These are phyloP conservation scores for Aureobasidium zeae DNA, from an alignment of 2,329 filamentous ascomycete genomes.

Conservation along the genomic window DNA sequence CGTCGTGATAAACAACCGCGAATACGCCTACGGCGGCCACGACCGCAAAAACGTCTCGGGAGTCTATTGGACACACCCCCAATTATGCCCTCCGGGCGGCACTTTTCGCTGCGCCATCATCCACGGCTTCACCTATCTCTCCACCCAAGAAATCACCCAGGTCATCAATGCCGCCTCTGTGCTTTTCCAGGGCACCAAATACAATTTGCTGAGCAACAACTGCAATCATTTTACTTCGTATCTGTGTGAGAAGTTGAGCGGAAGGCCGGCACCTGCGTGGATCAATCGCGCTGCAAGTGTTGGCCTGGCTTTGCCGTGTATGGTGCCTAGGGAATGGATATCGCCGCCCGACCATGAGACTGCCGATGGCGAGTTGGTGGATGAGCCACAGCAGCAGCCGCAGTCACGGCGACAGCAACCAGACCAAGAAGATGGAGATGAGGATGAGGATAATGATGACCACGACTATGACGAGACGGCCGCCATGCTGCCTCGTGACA, in stretches of 20 bases:
- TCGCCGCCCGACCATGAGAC: conserved; percentile 67
- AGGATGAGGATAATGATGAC: conserved; percentile 46
- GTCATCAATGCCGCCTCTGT: conserved; percentile 59
- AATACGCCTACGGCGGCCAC: conserved; percentile 82
- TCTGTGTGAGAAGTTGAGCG: conserved; percentile 64
- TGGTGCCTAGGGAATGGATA: conserved; percentile 76
- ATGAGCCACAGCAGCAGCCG: no score
- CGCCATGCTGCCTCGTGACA: conserved; percentile 22
- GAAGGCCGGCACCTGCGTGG: conserved; percentile 61
- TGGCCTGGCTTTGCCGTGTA: conserved; percentile 68
- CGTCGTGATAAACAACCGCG: conserved; percentile 67
- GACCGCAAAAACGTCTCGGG: conserved; percentile 61
- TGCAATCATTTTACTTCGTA: conserved; percentile 83
- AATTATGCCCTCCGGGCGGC: conserved; percentile 63
- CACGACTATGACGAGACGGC: conserved; percentile 50
- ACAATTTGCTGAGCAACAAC: conserved; percentile 75
- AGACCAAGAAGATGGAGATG: no score
- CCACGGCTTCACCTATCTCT: conserved; percentile 67
- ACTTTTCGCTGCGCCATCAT: conserved; percentile 67
- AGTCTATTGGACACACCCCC: conserved; percentile 70
- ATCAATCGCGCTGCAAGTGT: conserved; percentile 78
- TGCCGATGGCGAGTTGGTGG: conserved; percentile 59
- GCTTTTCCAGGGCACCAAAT: conserved; percentile 64
- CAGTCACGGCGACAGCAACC: conserved; percentile 36
- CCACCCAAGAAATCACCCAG: conserved; percentile 58